These are phyloP conservation scores for Nematodospora anomalae DNA, from an alignment of 1,139 yeast species.

Conservation along the genomic window DNA sequence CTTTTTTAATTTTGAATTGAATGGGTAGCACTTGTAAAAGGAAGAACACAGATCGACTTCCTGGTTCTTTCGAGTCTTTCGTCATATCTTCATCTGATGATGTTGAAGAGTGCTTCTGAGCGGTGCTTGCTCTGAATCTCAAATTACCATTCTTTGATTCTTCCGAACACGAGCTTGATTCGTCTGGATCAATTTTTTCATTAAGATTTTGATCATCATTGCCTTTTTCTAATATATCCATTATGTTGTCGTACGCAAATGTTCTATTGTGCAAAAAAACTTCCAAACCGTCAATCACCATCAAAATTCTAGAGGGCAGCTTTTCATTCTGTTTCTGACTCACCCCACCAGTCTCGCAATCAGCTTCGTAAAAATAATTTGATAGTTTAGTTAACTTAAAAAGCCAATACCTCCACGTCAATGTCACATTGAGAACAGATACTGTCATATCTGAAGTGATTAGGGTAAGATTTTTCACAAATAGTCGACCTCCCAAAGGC, in stretches of 20 bases:
- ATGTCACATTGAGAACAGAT: constrained; percentile 64
- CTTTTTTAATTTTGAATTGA: constrained; percentile 57
- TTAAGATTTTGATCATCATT: constrained; percentile 8
- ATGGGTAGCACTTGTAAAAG: constrained; percentile 56
- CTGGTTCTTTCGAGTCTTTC: neutral
- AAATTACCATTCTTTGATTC: constrained; percentile 11
- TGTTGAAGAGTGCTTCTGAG: constrained; percentile 3
- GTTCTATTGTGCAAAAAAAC: constrained; percentile 78
- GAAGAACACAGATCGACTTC: constrained; percentile 14
- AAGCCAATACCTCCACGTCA: constrained; percentile 93
- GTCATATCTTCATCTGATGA: constrained; percentile 1
- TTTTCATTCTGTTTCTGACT: constrained; percentile 36
- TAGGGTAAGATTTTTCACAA: constrained; percentile 72
- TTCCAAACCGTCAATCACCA: constrained; percentile 76
- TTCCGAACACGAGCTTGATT: constrained; percentile 11
- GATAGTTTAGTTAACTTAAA: constrained; percentile 51
- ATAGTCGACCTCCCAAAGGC: constrained; percentile 76
- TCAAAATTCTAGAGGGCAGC: constrained; percentile 59
- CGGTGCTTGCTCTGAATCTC: constrained; percentile 8
- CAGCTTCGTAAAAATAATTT: constrained; percentile 30
- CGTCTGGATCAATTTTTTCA: constrained; percentile 14
- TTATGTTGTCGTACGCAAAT: constrained; percentile 68
- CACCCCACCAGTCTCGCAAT: constrained; percentile 17
- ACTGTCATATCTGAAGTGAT: constrained; percentile 71
- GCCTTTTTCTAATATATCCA: constrained; percentile 39